Conservation (phyloP, 2,329 filamentous ascomycete species). For the Celoporthe dispersa region DNA sequence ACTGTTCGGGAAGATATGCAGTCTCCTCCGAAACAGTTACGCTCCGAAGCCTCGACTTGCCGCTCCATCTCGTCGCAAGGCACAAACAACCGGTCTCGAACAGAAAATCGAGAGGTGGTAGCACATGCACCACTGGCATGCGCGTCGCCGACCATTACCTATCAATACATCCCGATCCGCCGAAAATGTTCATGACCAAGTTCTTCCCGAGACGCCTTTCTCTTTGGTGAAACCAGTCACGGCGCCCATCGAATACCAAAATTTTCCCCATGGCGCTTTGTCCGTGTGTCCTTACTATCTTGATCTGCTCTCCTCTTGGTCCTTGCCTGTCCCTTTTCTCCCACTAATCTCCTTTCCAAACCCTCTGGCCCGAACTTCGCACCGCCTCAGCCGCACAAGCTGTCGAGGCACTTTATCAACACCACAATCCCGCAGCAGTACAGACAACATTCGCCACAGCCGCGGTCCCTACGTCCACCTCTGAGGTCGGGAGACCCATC, state of each 20-base stretch:
- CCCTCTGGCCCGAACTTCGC: too few relatives aligned
- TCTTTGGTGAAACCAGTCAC: neutral
- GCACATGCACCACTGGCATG: neutral
- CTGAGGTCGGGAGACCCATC: constrained; percentile 9
- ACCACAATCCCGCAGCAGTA: constrained; percentile 22
- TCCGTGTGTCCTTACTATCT: neutral
- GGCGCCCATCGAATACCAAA: neutral
- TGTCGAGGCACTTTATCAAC: constrained; percentile 20
- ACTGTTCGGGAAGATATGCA: neutral
- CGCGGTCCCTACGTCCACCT: neutral
- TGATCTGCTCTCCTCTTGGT: neutral
- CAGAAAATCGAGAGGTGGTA: neutral
- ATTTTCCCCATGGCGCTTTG: neutral
- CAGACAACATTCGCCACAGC: constrained; percentile 15
- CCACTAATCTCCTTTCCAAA: neutral
- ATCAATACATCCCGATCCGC: neutral
- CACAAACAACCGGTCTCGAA: neutral
- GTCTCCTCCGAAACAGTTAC: neutral
- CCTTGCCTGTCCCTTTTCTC: neutral
- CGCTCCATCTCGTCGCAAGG: too few relatives aligned
- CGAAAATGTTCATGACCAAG: neutral
- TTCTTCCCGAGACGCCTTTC: neutral
- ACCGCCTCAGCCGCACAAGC: neutral
- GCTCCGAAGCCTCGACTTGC: too few relatives aligned
- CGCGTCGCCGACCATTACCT: neutral